Evolutionary conservation across 345 rosid genomes (phyloP).

Genomic region (Alliaria petiolata): DNA sequence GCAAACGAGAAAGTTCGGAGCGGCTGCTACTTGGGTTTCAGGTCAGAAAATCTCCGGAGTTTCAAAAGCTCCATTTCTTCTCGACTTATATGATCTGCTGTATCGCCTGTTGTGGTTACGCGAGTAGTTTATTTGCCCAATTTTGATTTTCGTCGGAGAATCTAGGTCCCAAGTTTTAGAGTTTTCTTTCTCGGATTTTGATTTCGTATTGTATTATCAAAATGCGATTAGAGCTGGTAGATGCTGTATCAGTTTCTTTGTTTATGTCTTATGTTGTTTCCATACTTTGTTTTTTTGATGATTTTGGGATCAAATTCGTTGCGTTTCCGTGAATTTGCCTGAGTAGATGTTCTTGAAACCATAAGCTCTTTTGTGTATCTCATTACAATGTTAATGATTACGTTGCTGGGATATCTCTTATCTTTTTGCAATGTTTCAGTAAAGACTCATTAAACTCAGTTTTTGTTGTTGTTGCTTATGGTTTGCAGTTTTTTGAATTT

Average conservation of each 20-base stretch:
- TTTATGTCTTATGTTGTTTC: neutral
- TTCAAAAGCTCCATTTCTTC: neutral
- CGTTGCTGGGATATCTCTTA: neutral
- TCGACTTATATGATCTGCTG: neutral
- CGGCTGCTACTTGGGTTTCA: slow-evolving; percentile 13
- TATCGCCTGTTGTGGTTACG: neutral
- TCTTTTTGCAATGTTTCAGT: neutral
- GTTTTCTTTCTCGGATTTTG: neutral
- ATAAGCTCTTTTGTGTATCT: neutral
- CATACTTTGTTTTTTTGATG: neutral
- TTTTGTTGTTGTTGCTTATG: neutral
- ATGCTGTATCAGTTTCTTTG: neutral
- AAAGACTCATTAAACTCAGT: neutral
- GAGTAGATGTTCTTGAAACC: neutral
- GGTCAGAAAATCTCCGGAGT: slow-evolving; percentile 10
- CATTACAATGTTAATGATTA: too few species aligned
- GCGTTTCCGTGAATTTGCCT: neutral
- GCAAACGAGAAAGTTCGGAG: neutral
- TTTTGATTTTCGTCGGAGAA: neutral
- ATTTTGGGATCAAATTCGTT: neutral
- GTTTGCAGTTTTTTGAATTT: neutral
- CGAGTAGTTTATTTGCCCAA: neutral
- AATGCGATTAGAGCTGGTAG: neutral
- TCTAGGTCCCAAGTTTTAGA: neutral
- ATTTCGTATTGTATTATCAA: neutral